These are phyloP conservation scores for Trichoderma erinaceum DNA, from an alignment of 495 filamentous ascomycete genomes.

Conservation along the genomic window DNA sequence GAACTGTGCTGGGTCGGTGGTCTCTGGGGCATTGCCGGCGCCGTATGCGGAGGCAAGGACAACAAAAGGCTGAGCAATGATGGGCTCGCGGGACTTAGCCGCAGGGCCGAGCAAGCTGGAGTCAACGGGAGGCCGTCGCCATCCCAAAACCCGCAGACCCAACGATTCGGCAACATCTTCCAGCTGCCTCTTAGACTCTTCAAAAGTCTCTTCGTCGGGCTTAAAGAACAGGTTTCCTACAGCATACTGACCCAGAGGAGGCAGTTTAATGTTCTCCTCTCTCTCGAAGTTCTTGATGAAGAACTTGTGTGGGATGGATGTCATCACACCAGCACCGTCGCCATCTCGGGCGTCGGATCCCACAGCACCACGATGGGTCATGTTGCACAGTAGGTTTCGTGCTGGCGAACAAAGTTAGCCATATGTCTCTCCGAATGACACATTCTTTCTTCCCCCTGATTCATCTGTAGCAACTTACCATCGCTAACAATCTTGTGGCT, in stretches of 20 bases:
- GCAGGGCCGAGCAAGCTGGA: slow-evolving; percentile 90
- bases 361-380: slow-evolving; percentile 98
- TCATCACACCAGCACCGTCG: slow-evolving; percentile 98
- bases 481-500: slow-evolving; percentile 99
- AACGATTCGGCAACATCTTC: slow-evolving; percentile 85
- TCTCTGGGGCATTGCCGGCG: slow-evolving; percentile 72
- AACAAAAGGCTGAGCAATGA: slow-evolving; percentile 92
- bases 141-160: slow-evolving; percentile 87
- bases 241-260: slow-evolving; percentile 88
- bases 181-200: slow-evolving; percentile 81
- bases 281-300: slow-evolving; percentile 97
- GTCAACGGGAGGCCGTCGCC: slow-evolving; percentile 92
- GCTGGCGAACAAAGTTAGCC: slow-evolving; percentile 44
- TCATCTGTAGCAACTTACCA: slow-evolving; percentile 55
- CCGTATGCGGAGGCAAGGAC: slow-evolving; percentile 85
- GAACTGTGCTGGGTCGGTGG: slow-evolving; percentile 70
- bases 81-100: slow-evolving; percentile 87
- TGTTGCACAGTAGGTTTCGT: slow-evolving; percentile 94
- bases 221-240: slow-evolving; percentile 99
- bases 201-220: slow-evolving; percentile 79
- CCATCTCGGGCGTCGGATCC: slow-evolving; percentile 97
- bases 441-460: slow-evolving; percentile 1
- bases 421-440: neutral
- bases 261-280: slow-evolving; percentile 78
- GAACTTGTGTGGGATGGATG: slow-evolving; percentile 96